Evolutionary conservation across 441 rosid genomes (phyloP).

Genomic region (Adansonia rubrostipa): DNA sequence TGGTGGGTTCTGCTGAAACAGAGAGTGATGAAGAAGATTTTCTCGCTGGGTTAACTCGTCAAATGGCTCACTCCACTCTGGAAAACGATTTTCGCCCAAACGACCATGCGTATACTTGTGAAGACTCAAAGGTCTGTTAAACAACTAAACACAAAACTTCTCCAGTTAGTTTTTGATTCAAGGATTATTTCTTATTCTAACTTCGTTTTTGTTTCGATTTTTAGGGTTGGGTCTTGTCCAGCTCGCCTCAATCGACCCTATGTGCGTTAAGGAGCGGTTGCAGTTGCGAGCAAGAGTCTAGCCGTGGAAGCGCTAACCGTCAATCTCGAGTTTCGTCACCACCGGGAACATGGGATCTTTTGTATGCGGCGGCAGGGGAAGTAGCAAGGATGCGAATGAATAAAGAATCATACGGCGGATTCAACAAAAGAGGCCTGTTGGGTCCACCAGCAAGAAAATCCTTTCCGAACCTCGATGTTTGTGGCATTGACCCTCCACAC

Average conservation of each 20-base stretch:
- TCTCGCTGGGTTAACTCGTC: slow-evolving; percentile 49
- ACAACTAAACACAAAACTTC: too few species aligned
- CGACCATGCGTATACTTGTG: slow-evolving; percentile 22
- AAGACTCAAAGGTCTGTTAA: slow-evolving; percentile 37
- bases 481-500: slow-evolving; percentile 35
- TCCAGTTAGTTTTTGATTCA: not conserved
- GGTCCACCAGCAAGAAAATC: slow-evolving; percentile 39
- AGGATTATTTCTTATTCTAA: not conserved
- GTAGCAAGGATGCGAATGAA: slow-evolving; percentile 48
- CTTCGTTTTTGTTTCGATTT: not conserved
- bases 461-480: slow-evolving; percentile 24
- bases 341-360: slow-evolving; percentile 60
- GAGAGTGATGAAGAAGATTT: slow-evolving; percentile 65
- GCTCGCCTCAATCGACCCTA: slow-evolving; percentile 62
- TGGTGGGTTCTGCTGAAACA: slow-evolving; percentile 54
- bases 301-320: slow-evolving; percentile 40
- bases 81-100: slow-evolving; percentile 39
- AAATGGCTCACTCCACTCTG: slow-evolving; percentile 51
- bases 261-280: slow-evolving; percentile 46
- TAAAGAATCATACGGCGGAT: slow-evolving; percentile 35
- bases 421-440: slow-evolving; percentile 30
- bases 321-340: slow-evolving; percentile 42
- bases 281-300: slow-evolving; percentile 41
- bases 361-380: slow-evolving; percentile 60
- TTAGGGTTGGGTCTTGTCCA: slow-evolving; percentile 45